Evolutionary conservation across 2,329 filamentous ascomycete genomes (phyloP), one percentile per base, ranked within the genome.

Genomic region (Trichoderma brevicompactum): DNA sequence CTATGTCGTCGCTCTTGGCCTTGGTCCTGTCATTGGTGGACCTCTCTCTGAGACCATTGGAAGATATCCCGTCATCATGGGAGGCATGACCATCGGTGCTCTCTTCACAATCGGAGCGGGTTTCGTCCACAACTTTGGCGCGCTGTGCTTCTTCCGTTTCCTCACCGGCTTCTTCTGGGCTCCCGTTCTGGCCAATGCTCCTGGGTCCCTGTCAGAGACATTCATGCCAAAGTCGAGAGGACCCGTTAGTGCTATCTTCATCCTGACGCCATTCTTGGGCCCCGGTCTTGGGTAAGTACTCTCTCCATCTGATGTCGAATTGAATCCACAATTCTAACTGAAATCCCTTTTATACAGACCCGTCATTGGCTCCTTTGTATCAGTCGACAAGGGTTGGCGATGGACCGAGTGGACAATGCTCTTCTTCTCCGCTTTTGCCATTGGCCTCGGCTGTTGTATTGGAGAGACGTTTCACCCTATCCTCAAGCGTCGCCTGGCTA

Each of bases 21-120:
- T 88, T 15, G 87, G 87, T 0, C 87, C 88, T 7, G 75, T 89
- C 56, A 67, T 87, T 13, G 84, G 83, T 9, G 85, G 86, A 0
- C 87, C 87, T 0, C 70, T 88, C 0, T 87, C 83, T 55, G 88
- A 90, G 71, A 82, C 79, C 0, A 75, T 84, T 40, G 87, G 88
- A 2, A 79, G 88, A 1, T 78, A 81, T 23, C 75, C 80, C 2
- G 79, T 88, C 32, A 88, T 86, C 71, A 64, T 82, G 1, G 69
- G 77, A 2, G 78, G 79, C 0, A 72, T 82, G 2, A 79, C 81
- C 0, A 69, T 85, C 0, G 84, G 83, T 3, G 79, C 81, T 2
- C 70, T 88, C 0, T 89, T 89, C 71, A 83, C 82, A 0, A 71
- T 88, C 1, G 87, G 86, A 2, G 80, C 81, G 0, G 86, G 82